Evolutionary conservation across 768 basidiomycete genomes (phyloP).

Genomic region (Mycena vitilis): DNA sequence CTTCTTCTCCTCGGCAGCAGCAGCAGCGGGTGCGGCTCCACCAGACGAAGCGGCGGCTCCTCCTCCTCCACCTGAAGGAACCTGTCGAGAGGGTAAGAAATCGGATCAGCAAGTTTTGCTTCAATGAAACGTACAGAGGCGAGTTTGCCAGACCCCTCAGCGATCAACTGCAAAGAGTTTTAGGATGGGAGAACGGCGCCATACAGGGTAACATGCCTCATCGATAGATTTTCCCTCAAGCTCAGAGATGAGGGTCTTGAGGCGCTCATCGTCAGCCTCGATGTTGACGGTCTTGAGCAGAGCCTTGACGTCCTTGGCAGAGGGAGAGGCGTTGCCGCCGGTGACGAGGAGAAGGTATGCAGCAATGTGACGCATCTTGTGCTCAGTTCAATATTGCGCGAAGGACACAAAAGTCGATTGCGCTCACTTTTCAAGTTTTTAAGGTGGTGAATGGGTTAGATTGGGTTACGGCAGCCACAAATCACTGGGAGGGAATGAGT

Average conservation of each 20-base stretch:
- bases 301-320: slow-evolving; percentile 87
- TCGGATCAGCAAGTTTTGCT: neutral
- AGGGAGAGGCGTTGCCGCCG: slow-evolving; percentile 91
- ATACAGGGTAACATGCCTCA: slow-evolving; percentile 60
- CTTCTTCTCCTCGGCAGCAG: slow-evolving; percentile 79
- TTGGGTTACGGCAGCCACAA: slow-evolving; percentile 85
- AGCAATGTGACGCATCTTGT: slow-evolving; percentile 91
- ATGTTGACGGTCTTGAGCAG: slow-evolving; percentile 89
- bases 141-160: slow-evolving; percentile 92
- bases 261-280: slow-evolving; percentile 85
- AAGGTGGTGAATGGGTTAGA: slow-evolving; percentile 39
- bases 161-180: slow-evolving; percentile 73
- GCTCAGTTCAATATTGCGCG: slow-evolving; percentile 14
- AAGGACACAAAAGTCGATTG: neutral
- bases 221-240: slow-evolving; percentile 91
- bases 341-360: slow-evolving; percentile 97
- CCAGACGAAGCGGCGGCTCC: slow-evolving; percentile 65
- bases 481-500: slow-evolving; percentile 67
- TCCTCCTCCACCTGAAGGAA: slow-evolving; percentile 93
- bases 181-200: slow-evolving; percentile 4
- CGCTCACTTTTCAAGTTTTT: slow-evolving; percentile 54
- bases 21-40: slow-evolving; percentile 68
- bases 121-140: slow-evolving; percentile 75
- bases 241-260: slow-evolving; percentile 88
- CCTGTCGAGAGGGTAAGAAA: slow-evolving; percentile 51